Conservation (phyloP, 208 protist species). For the Wallacemonas sp. region DNA sequence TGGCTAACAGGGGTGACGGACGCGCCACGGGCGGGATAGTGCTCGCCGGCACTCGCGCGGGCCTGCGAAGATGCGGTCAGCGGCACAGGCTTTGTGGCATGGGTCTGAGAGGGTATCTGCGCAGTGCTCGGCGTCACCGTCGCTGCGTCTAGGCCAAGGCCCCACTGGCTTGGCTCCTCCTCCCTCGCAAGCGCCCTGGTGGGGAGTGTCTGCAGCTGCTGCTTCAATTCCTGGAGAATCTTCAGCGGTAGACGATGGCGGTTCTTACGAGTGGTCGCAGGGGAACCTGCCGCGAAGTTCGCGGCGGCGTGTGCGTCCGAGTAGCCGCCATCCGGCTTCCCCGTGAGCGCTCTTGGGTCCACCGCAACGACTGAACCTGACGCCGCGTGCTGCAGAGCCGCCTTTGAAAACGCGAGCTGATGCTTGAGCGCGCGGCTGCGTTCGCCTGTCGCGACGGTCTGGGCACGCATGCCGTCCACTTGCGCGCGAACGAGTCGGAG, state of each 20-base stretch:
- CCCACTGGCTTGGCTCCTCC: no score
- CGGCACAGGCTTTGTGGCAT: background rate
- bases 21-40: no score
- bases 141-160: no score
- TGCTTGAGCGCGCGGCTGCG: constrained; percentile 8
- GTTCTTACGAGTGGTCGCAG: background rate
- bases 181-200: background rate
- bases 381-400: background rate
- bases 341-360: no score
- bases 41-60: no score
- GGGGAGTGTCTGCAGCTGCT: constrained; percentile 13
- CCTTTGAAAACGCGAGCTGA: constrained; percentile 8
- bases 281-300: background rate
- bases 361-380: no score
- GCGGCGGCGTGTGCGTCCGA: background rate
- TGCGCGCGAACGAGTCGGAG: constrained; percentile 37
- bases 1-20: background rate
- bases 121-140: no score
- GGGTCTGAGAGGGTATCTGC: no score
- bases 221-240: constrained; percentile 25
- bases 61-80: background rate
- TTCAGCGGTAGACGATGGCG: constrained; percentile 7
- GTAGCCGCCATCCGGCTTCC: no score
- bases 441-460: constrained; percentile 14
- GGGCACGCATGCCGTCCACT: constrained; percentile 13